phyloP scores from a whole-genome alignment of 2,329 filamentous ascomycete genomes.

The Cytospora piceae region DNA sequence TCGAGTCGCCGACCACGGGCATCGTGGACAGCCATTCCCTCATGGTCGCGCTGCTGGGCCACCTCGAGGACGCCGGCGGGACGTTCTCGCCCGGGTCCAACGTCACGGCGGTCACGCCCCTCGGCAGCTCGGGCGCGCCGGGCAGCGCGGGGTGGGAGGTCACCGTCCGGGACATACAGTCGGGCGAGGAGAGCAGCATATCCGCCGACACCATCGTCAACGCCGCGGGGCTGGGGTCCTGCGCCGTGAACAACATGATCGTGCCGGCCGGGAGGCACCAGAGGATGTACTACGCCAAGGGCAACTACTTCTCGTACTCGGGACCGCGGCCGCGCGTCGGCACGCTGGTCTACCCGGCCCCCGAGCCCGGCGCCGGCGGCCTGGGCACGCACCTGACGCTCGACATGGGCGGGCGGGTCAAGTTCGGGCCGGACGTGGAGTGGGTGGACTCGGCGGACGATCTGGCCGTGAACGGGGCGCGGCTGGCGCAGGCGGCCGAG shows the following conservation, averaged over 20 bases:
- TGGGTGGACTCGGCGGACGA: conserved; percentile 78
- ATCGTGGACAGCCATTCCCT: conserved; percentile 87
- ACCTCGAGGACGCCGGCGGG: conserved; percentile 77
- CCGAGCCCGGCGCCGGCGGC: conserved; percentile 78
- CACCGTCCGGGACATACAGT: conserved; percentile 50
- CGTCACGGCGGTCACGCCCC: conserved; percentile 63
- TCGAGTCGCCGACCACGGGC: conserved; percentile 86
- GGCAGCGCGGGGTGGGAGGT: conserved; percentile 73
- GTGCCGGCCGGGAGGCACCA: conserved; percentile 60
- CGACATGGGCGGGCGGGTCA: conserved; percentile 80
- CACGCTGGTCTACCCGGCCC: conserved; percentile 86
- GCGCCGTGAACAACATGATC: conserved; percentile 80
- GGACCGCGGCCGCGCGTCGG: conserved; percentile 64
- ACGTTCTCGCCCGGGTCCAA: conserved; percentile 70
- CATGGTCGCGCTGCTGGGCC: conserved; percentile 79
- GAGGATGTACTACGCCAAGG: conserved; percentile 83
- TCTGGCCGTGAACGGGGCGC: conserved; percentile 66
- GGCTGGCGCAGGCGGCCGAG: conserved; percentile 67
- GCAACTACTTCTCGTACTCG: conserved; percentile 89
- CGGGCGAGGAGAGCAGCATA: conserved; percentile 59
- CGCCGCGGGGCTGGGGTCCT: conserved; percentile 79
- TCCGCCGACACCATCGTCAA: conserved; percentile 82
- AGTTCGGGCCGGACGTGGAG: conserved; percentile 94
- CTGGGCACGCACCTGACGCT: conserved; percentile 93
- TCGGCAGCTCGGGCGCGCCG: conserved; percentile 39